These are phyloP conservation scores for Candida adriatica DNA, from an alignment of 805 yeast genomes.

Conservation along the genomic window DNA sequence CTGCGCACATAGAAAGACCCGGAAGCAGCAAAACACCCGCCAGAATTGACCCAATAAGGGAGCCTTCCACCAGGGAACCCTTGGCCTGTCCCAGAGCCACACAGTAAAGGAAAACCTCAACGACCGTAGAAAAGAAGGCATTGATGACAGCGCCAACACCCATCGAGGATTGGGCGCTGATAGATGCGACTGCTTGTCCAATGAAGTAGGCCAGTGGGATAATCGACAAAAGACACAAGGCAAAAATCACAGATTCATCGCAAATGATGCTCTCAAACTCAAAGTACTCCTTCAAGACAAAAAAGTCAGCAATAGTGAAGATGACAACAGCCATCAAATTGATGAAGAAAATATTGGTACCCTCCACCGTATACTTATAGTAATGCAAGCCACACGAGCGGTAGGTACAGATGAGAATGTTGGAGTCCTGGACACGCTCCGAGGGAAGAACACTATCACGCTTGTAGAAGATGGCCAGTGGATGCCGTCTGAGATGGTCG, in stretches of 20 bases:
- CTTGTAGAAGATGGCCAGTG: constrained; percentile 77
- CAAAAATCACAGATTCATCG: constrained; percentile 59
- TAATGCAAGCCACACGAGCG: constrained; percentile 89
- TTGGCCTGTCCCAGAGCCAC: constrained; percentile 84
- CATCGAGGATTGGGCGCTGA: constrained; percentile 97
- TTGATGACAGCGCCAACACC: constrained; percentile 97
- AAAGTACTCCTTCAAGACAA: constrained; percentile 44
- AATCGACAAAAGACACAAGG: constrained; percentile 73
- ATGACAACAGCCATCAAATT: constrained; percentile 74
- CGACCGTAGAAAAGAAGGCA: constrained; percentile 94
- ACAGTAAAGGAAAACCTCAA: constrained; percentile 86
- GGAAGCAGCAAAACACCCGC: constrained; percentile 91
- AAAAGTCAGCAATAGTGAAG: constrained; percentile 78
- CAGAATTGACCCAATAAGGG: constrained; percentile 86
- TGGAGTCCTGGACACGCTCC: constrained; percentile 29
- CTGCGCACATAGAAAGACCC: constrained; percentile 96
- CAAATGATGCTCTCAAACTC: constrained; percentile 32
- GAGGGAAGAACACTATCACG: constrained; percentile 33
- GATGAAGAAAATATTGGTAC: constrained; percentile 88
- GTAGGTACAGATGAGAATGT: constrained; percentile 80
- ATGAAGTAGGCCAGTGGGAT: constrained; percentile 94
- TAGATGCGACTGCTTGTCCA: constrained; percentile 99
- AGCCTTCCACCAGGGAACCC: constrained; percentile 89
- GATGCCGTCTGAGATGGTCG: constrained; percentile 81
- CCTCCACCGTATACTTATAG: constrained; percentile 93